Conservation (phyloP, 371 early-diverging fungal species). For the Rhizopus microsporus region DNA sequence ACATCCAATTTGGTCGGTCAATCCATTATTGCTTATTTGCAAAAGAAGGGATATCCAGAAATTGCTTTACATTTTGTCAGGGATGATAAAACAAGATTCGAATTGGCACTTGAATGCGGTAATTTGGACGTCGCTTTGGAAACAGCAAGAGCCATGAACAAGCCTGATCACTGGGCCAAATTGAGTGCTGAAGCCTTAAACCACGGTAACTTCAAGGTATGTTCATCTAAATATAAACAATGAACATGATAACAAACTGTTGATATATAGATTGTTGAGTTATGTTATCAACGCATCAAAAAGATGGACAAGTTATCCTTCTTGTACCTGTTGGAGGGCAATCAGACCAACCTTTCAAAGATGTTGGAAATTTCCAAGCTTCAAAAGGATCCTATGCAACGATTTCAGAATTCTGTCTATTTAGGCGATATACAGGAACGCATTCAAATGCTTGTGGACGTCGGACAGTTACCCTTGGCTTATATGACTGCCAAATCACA, state of each 20-base stretch:
- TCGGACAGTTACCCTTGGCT: constrained; percentile 86
- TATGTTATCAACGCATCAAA: constrained; percentile 87
- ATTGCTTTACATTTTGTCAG: constrained; percentile 98
- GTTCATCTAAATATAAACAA: not conserved
- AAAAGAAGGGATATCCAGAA: constrained; percentile 98
- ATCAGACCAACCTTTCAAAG: constrained; percentile 82
- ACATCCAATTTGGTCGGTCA: constrained; percentile 97
- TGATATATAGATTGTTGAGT: constrained; percentile 73
- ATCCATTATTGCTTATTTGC: constrained; percentile 96
- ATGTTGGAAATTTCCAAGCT: constrained; percentile 91
- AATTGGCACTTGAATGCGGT: constrained; percentile 95
- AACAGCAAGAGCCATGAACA: constrained; percentile 85
- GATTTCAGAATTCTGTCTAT: constrained; percentile 88
- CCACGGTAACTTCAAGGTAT: constrained; percentile 84
- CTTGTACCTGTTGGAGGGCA: constrained; percentile 90
- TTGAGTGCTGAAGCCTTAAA: constrained; percentile 85
- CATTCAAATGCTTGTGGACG: constrained; percentile 75
- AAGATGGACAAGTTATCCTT: constrained; percentile 91
- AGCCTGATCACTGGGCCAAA: constrained; percentile 86
- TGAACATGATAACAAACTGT: not conserved
- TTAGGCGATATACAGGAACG: constrained; percentile 90
- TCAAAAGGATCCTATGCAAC: constrained; percentile 79
- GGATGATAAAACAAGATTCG: constrained; percentile 93
- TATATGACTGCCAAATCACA: constrained; percentile 90
- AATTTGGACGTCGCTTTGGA: constrained; percentile 92